Conservation (phyloP, 495 filamentous ascomycete species). For the Usnea hakonensis region DNA sequence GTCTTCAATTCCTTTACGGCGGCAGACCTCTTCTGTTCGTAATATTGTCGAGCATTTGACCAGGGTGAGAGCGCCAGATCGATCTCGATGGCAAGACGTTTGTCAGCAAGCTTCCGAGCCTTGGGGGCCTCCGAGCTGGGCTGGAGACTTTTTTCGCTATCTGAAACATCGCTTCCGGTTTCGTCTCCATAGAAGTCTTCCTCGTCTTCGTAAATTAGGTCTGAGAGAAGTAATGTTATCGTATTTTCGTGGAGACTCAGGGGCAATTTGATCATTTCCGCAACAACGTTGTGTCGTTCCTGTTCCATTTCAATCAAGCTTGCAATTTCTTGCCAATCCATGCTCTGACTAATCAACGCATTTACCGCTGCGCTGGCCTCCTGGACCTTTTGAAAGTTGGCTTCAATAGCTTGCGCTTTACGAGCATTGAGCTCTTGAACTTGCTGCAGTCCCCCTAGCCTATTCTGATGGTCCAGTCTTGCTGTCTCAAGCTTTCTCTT, state of each 20-base stretch:
- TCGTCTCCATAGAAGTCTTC: constrained; percentile 55
- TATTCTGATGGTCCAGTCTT: constrained; percentile 69
- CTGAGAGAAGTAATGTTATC: constrained; percentile 69
- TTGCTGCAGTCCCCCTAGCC: constrained; percentile 71
- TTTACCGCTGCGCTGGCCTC: constrained; percentile 90
- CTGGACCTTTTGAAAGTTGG: constrained; percentile 79
- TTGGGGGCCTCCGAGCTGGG: constrained; percentile 30
- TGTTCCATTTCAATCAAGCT: constrained; percentile 83
- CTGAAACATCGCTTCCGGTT: constrained; percentile 55
- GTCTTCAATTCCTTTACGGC: constrained; percentile 84
- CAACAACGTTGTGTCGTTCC: constrained; percentile 70
- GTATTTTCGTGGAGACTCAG: constrained; percentile 85
- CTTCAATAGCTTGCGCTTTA: constrained; percentile 83
- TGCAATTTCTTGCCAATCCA: constrained; percentile 93
- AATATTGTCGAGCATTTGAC: constrained; percentile 87
- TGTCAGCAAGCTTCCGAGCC: constrained; percentile 35
- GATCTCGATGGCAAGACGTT: constrained; percentile 65
- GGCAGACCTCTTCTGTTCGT: constrained; percentile 75
- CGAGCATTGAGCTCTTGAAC: constrained; percentile 75
- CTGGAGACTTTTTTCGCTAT: constrained; percentile 48
- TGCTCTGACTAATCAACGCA: constrained; percentile 77
- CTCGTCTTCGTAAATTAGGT: constrained; percentile 53
- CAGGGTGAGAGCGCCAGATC: constrained; percentile 74
- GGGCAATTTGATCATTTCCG: constrained; percentile 77
- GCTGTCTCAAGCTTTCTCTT: constrained; percentile 76